A percentile compares a stretch with the other conserved stretches of the same genome.
Conservation (phyloP, 371 early-diverging fungal species). For the Circinella umbellata region DNA sequence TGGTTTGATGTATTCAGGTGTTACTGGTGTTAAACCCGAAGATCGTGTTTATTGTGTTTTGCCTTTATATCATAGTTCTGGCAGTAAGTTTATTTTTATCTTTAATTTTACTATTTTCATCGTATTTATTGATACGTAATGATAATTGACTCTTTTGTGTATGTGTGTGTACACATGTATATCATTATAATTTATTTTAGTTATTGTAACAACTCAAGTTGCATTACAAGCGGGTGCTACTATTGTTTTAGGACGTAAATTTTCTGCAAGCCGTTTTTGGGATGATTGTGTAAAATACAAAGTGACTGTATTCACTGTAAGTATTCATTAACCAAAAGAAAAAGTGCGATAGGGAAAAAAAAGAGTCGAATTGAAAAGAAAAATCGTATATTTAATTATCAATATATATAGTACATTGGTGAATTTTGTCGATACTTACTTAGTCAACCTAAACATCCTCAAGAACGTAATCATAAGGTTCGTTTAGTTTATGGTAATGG, state of each 20-base stretch:
- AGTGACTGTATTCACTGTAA: conserved; percentile 43
- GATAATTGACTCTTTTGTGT: not conserved
- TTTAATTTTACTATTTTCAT: no score
- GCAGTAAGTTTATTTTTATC: conserved; percentile 42
- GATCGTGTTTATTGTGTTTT: conserved; percentile 54
- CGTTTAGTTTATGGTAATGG: conserved; percentile 74
- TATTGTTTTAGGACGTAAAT: conserved; percentile 51
- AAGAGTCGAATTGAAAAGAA: no score
- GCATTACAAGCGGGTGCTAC: conserved; percentile 39
- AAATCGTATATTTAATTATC: no score
- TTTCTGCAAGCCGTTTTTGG: conserved; percentile 56
- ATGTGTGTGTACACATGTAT: no score
- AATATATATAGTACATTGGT: conserved; percentile 64
- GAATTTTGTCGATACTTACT: conserved; percentile 74
- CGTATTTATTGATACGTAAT: not conserved
- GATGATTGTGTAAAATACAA: conserved; percentile 50
- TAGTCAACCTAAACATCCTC: conserved; percentile 47
- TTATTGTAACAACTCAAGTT: conserved; percentile 41
- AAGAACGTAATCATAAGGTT: conserved; percentile 54
- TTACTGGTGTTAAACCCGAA: conserved; percentile 19
- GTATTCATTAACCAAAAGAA: conserved; percentile 3
- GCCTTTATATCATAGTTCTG: conserved; percentile 59
- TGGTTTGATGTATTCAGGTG: conserved; percentile 26
- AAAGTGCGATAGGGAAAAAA: no score
- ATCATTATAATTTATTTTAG: conserved; percentile 18